Evolutionary conservation across 2,329 filamentous ascomycete genomes (phyloP).

Genomic region (Colletotrichum sublineola): DNA sequence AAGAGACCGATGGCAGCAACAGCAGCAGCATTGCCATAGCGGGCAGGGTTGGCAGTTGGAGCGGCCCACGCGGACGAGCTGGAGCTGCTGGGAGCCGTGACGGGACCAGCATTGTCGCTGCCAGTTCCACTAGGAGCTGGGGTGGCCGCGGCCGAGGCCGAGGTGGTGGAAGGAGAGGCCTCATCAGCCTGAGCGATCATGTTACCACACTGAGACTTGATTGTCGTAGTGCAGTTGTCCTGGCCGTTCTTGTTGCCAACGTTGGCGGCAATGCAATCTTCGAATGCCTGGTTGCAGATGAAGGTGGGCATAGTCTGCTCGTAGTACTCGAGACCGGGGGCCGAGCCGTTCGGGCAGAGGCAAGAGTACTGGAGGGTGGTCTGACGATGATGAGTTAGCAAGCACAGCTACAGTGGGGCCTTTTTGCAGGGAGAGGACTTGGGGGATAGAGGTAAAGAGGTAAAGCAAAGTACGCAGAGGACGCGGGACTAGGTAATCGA

Average conservation of each 20-base stretch:
- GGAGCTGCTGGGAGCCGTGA: slow-evolving; percentile 42
- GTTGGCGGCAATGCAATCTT: slow-evolving; percentile 61
- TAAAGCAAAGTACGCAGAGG: slow-evolving; percentile 3
- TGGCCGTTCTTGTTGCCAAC: slow-evolving; percentile 59
- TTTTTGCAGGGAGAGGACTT: background rate
- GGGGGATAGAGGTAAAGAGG: background rate
- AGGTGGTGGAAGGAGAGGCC: slow-evolving; percentile 31
- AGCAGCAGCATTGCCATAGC: slow-evolving; percentile 59
- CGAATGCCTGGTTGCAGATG: slow-evolving; percentile 64
- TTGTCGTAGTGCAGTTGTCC: slow-evolving; percentile 62
- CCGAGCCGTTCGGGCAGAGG: slow-evolving; percentile 62
- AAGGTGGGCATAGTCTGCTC: slow-evolving; percentile 65
- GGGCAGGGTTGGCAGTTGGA: slow-evolving; percentile 57
- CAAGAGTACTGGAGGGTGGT: slow-evolving; percentile 61
- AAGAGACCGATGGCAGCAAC: slow-evolving; percentile 65
- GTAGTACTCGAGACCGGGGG: slow-evolving; percentile 67
- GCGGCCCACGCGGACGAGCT: slow-evolving; percentile 52
- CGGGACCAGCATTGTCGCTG: slow-evolving; percentile 38
- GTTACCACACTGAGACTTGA: slow-evolving; percentile 62
- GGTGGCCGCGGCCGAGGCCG: slow-evolving; percentile 41
- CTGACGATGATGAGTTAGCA: slow-evolving; percentile 48
- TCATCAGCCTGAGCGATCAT: slow-evolving; percentile 44
- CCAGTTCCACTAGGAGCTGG: slow-evolving; percentile 26
- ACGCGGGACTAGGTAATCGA: background rate
- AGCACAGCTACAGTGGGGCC: slow-evolving; percentile 12